These are phyloP conservation scores for Acanthamoeba healyi DNA, from an alignment of 208 protist species.

Conservation along the genomic window DNA sequence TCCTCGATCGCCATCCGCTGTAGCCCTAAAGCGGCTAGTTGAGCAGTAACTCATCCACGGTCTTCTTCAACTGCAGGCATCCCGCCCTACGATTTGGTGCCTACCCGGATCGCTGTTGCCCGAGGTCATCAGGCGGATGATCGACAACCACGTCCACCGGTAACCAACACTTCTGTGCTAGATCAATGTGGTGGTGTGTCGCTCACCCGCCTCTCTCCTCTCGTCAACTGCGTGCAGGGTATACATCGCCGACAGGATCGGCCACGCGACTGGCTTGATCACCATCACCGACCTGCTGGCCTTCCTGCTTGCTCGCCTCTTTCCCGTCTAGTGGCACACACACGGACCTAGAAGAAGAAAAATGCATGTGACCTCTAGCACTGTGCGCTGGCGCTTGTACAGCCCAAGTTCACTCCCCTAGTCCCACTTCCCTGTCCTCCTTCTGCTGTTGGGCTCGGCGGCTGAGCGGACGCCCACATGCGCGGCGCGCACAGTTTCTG, in stretches of 20 bases:
- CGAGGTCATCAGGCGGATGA: slow-evolving; percentile 2
- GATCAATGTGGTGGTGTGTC: background rate
- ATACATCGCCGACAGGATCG: slow-evolving; percentile 7
- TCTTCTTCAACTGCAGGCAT: background rate
- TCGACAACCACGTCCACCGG: slow-evolving; percentile 59
- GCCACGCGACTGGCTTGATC: slow-evolving; percentile 43
- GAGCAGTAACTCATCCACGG: background rate
- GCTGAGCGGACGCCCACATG: too few relatives aligned
- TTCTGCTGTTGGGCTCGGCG: too few relatives aligned
- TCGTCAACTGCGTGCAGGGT: slow-evolving; percentile 28
- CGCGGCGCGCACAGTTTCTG: too few relatives aligned
- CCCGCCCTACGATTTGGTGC: background rate
- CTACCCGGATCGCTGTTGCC: background rate
- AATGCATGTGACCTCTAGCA: background rate
- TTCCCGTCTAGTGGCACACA: background rate
- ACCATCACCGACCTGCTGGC: slow-evolving; percentile 68
- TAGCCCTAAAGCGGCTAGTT: background rate
- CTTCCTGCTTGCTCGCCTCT: slow-evolving; percentile 39
- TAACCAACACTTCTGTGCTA: too few relatives aligned
- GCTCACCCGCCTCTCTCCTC: background rate
- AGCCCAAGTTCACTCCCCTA: too few relatives aligned
- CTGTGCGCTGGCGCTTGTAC: too few relatives aligned
- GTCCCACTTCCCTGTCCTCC: too few relatives aligned
- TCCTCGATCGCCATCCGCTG: background rate
- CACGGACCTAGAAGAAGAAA: background rate